phyloP scores from a whole-genome alignment of 2,329 filamentous ascomycete species.

The Ceratocystis albifundus region DNA sequence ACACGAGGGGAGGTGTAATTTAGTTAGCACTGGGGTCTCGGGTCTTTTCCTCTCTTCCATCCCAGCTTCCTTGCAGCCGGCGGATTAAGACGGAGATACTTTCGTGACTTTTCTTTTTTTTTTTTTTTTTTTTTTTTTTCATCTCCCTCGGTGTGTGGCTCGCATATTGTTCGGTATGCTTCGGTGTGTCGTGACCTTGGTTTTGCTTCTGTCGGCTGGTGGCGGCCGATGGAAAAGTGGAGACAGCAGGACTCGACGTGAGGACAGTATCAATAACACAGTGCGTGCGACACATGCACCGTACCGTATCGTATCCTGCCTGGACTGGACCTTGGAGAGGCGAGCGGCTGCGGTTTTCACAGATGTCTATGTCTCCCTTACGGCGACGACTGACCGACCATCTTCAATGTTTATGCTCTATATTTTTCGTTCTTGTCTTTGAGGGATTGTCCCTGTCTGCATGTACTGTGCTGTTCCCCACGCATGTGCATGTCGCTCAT shows the following conservation, averaged over 20 bases:
- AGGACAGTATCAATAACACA: background rate
- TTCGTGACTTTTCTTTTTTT: background rate
- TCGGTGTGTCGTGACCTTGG: no score
- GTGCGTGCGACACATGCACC: background rate
- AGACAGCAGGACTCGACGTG: background rate
- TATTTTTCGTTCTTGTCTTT: no score
- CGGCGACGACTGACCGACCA: background rate
- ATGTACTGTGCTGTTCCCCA: no score
- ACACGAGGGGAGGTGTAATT: background rate
- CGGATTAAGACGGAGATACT: slow-evolving; percentile 18
- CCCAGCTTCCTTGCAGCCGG: background rate
- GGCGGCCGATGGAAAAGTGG: background rate
- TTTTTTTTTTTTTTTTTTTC: no score
- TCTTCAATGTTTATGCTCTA: background rate
- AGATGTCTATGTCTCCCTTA: background rate
- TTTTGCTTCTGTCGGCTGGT: background rate
- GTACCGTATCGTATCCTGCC: no score
- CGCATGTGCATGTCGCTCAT: no score
- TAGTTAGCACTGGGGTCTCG: no score
- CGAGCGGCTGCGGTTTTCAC: no score
- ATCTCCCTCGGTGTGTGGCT: background rate
- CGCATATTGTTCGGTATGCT: no score
- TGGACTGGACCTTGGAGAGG: no score
- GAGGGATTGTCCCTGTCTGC: no score
- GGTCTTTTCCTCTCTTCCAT: no score